A percentile compares a stretch with the other conserved stretches of the same genome.
Evolutionary conservation across 495 filamentous ascomycete genomes (phyloP).

Genomic region (Chaetomium tenue): DNA sequence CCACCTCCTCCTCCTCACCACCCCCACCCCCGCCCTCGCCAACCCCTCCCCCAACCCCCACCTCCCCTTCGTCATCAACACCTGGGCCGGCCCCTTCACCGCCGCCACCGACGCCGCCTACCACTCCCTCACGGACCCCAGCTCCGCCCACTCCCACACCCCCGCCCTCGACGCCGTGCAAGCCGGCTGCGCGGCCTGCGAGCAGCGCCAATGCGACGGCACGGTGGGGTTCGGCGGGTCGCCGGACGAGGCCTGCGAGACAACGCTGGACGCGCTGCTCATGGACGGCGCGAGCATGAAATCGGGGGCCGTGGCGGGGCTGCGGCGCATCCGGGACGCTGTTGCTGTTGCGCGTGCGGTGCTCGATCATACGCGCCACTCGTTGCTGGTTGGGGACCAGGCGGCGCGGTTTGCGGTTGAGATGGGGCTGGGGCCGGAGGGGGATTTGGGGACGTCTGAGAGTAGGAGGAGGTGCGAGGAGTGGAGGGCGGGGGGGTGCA

Average conservation of each 20-base stretch:
- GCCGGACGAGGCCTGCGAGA: conserved; percentile 49
- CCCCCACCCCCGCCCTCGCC: conserved; percentile 6
- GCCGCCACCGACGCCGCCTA: conserved; percentile 52
- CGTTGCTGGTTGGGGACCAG: conserved; percentile 46
- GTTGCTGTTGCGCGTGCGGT: conserved; percentile 48
- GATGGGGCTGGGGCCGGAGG: conserved; percentile 42
- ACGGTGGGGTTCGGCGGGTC: conserved; percentile 51
- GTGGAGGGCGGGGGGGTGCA: conserved; percentile 41
- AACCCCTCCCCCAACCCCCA: conserved; percentile 24
- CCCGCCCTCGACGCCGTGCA: conserved; percentile 47
- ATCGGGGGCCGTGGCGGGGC: conserved; percentile 45
- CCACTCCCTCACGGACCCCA: conserved; percentile 27
- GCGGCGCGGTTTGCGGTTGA: conserved; percentile 47
- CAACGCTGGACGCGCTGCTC: conserved; percentile 50
- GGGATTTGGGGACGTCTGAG: conserved; percentile 40
- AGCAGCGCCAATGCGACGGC: conserved; percentile 46
- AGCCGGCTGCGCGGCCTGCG: conserved; percentile 46
- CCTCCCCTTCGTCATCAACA: conserved; percentile 48
- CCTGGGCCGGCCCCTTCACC: conserved; percentile 48
- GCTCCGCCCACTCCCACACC: conserved; percentile 12
- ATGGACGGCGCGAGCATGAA: conserved; percentile 49
- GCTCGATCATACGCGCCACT: conserved; percentile 46
- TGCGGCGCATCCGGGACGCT: conserved; percentile 46
- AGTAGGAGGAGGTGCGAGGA: conserved; percentile 37
- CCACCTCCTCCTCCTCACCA: conserved; percentile 13